Conservation (phyloP, 176 grass and related monocot species). For the Melocanna baccifera region DNA sequence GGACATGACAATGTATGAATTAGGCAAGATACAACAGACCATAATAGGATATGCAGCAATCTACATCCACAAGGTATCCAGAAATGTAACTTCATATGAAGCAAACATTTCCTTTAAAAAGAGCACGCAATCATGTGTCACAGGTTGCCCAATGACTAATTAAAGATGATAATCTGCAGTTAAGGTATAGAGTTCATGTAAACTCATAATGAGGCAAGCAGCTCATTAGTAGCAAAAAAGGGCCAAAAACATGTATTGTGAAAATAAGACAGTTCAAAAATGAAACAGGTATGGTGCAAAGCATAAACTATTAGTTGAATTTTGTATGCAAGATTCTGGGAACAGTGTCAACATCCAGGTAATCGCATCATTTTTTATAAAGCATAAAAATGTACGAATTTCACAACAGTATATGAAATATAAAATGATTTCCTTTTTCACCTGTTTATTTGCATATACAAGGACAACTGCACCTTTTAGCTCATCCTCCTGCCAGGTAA, state of each 20-base stretch:
- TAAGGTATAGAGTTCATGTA: slow-evolving; percentile 3
- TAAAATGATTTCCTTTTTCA: slow-evolving; percentile 29
- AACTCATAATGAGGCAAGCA: background rate
- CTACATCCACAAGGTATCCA: background rate
- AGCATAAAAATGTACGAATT: slow-evolving; percentile 6
- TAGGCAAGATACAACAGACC: background rate
- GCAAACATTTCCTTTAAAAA: background rate
- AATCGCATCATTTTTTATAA: background rate
- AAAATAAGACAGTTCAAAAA: background rate
- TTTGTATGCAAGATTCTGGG: background rate
- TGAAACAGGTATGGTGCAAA: background rate
- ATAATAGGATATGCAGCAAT: background rate
- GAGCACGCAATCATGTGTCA: background rate
- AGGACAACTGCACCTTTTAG: slow-evolving; percentile 94
- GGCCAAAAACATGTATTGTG: background rate
- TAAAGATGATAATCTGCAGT: background rate
- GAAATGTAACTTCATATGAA: background rate
- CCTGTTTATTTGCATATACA: slow-evolving; percentile 98
- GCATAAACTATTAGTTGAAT: background rate
- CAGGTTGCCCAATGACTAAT: background rate
- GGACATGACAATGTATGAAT: background rate
- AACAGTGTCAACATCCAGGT: background rate
- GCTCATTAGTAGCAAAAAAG: background rate
- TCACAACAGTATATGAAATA: background rate
- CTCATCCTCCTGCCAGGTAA: slow-evolving; percentile 88